A percentile compares a stretch with the other conserved stretches of the same genome.
phyloP scores from a whole-genome alignment of 2,329 filamentous ascomycete genomes.

The Hypomyces rosellus region DNA sequence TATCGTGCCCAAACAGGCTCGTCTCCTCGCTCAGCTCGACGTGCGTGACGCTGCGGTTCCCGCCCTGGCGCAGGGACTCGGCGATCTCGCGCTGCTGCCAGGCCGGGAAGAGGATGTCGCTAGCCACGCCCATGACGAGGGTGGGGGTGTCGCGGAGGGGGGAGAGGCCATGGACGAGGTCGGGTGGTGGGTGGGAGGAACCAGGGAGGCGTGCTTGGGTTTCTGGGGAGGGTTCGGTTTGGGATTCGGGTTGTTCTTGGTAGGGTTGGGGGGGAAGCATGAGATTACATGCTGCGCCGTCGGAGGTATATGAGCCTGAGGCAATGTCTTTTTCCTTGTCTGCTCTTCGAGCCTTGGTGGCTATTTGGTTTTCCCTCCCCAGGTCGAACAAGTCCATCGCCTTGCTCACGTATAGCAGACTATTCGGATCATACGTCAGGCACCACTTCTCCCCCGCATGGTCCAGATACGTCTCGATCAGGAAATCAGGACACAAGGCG shows the following conservation, averaged over 20 bases:
- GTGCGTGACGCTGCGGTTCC: slow-evolving; percentile 78
- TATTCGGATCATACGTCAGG: slow-evolving; percentile 93
- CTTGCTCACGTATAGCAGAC: slow-evolving; percentile 91
- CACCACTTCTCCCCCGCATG: slow-evolving; percentile 98
- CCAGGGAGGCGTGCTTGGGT: slow-evolving; percentile 16
- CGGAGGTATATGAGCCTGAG: slow-evolving; percentile 43
- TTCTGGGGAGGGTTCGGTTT: slow-evolving; percentile 28
- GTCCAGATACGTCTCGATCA: slow-evolving; percentile 97
- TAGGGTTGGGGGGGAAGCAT: slow-evolving; percentile 81
- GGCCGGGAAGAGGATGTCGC: slow-evolving; percentile 92
- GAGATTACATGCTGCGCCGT: slow-evolving; percentile 56
- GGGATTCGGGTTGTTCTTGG: slow-evolving; percentile 63
- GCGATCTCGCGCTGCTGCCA: slow-evolving; percentile 98
- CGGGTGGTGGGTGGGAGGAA: slow-evolving; percentile 59
- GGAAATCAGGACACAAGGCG: slow-evolving; percentile 91
- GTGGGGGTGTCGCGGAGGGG: slow-evolving; percentile 70
- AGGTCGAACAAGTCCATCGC: slow-evolving; percentile 98
- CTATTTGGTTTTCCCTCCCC: slow-evolving; percentile 62
- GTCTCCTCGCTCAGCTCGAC: slow-evolving; percentile 90
- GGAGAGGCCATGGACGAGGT: slow-evolving; percentile 70
- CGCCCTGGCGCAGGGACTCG: slow-evolving; percentile 67
- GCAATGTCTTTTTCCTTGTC: slow-evolving; percentile 54
- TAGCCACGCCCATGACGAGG: slow-evolving; percentile 88
- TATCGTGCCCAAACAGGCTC: slow-evolving; percentile 93
- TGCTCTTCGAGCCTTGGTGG: slow-evolving; percentile 55